These are phyloP conservation scores for Annulohypoxylon moriforme DNA, from an alignment of 495 filamentous ascomycete genomes.

Conservation along the genomic window DNA sequence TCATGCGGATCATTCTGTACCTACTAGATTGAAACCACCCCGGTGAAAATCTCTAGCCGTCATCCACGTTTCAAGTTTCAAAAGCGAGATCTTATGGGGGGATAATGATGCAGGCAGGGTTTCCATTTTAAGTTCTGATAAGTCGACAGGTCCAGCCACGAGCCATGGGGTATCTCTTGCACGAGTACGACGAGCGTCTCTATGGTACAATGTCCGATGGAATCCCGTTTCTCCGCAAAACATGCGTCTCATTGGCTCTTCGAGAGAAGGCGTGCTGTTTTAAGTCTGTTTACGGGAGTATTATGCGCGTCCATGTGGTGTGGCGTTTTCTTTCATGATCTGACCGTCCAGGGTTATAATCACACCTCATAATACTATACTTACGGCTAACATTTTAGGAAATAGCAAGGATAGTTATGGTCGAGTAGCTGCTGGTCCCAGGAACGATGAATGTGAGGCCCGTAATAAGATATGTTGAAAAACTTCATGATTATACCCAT, in stretches of 20 bases:
- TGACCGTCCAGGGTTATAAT: constrained; percentile 30
- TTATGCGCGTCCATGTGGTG: constrained; percentile 35
- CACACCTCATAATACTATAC: constrained; percentile 27
- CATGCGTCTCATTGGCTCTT: constrained; percentile 21
- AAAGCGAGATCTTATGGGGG: constrained; percentile 27
- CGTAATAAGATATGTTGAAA: constrained; percentile 21
- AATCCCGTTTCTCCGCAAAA: constrained; percentile 4
- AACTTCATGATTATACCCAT: constrained; percentile 34
- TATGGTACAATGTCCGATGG: constrained; percentile 12
- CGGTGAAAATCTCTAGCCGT: constrained; percentile 25
- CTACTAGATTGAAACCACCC: constrained; percentile 32
- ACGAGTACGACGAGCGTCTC: constrained; percentile 18
- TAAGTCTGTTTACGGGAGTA: constrained; percentile 40
- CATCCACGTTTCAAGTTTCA: constrained; percentile 39
- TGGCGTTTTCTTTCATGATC: constrained; percentile 36
- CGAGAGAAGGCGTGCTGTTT: constrained; percentile 28
- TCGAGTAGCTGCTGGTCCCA: constrained; percentile 9
- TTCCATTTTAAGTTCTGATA: constrained; percentile 42
- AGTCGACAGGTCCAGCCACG: constrained; percentile 18
- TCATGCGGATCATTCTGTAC: constrained; percentile 22
- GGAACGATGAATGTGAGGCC: constrained; percentile 27
- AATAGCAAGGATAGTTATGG: background rate
- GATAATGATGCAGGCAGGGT: constrained; percentile 12
- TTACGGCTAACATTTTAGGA: constrained; percentile 21
- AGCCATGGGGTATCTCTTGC: constrained; percentile 15